These are phyloP conservation scores for Macrocybe sp. DNA, from an alignment of 1,284 basidiomycete species.

Conservation along the genomic window DNA sequence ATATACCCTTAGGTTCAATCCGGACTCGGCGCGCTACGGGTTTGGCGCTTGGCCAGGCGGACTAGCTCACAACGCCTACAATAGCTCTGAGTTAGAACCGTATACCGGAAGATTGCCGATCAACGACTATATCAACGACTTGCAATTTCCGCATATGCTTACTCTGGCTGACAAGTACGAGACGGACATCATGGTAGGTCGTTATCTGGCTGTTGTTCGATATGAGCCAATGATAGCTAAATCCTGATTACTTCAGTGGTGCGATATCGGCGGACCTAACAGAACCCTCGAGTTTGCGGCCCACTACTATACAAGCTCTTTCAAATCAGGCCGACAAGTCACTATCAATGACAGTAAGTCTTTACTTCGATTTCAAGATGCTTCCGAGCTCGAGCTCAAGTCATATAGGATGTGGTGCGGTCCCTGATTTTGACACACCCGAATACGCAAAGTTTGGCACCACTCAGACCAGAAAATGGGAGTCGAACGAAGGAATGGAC, in stretches of 20 bases:
- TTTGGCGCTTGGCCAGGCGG: constrained; percentile 48
- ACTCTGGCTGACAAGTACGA: constrained; percentile 46
- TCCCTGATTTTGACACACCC: constrained; percentile 52
- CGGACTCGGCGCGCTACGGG: constrained; percentile 48
- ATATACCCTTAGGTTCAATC: constrained; percentile 40
- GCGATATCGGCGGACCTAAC: constrained; percentile 57
- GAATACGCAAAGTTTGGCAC: constrained; percentile 50
- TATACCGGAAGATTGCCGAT: constrained; percentile 49
- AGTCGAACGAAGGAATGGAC: constrained; percentile 50
- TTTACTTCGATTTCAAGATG: neutral
- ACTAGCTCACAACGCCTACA: constrained; percentile 47
- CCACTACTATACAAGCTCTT: constrained; percentile 47
- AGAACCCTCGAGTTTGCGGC: constrained; percentile 42
- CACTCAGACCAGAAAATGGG: constrained; percentile 49
- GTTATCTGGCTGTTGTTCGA: constrained; percentile 5
- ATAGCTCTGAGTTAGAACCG: constrained; percentile 41
- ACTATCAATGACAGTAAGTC: constrained; percentile 48
- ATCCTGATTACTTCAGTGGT: constrained; percentile 35
- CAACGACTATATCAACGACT: constrained; percentile 46
- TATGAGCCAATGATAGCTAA: neutral
- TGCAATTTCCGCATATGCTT: constrained; percentile 54
- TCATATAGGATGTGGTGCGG: constrained; percentile 32
- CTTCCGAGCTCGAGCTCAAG: neutral
- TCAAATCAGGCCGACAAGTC: constrained; percentile 44
- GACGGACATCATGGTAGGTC: constrained; percentile 48